Evolutionary conservation across 2,329 filamentous ascomycete species (phyloP).

Genomic region (Talaromyces marneffei): DNA sequence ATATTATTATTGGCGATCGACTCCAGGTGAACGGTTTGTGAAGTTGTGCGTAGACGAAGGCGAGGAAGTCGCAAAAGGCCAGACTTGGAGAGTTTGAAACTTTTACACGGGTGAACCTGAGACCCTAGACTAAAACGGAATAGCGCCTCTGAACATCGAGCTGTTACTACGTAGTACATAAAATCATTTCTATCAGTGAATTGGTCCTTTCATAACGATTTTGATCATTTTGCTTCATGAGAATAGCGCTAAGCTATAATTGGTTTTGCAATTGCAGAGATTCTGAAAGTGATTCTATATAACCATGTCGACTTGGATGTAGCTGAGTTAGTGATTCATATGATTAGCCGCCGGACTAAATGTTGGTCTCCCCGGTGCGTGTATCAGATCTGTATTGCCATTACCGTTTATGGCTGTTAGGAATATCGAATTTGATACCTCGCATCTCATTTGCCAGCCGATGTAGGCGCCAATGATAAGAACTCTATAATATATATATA

Average conservation of each 20-base stretch:
- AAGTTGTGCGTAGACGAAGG: not conserved
- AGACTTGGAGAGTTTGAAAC: conserved; percentile 6
- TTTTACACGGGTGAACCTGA: conserved; percentile 10
- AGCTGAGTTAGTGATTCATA: not conserved
- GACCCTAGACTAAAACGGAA: conserved; percentile 11
- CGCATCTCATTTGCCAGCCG: not conserved
- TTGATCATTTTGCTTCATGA: not conserved
- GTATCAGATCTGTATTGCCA: conserved; percentile 8
- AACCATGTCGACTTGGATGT: too few relatives aligned
- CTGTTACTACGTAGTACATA: too few relatives aligned
- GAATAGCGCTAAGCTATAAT: not conserved
- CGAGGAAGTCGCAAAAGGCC: not conserved
- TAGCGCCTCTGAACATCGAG: not conserved
- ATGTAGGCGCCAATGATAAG: too few relatives aligned
- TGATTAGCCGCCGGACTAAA: conserved; percentile 8
- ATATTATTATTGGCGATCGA: not conserved
- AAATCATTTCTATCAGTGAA: not conserved
- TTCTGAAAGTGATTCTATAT: not conserved
- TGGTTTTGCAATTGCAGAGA: not conserved
- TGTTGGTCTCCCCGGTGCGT: conserved; percentile 6
- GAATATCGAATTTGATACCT: not conserved
- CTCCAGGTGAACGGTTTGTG: not conserved
- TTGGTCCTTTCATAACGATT: not conserved
- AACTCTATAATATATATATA: too few relatives aligned
- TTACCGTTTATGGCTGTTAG: not conserved